Evolutionary conservation across 2,329 filamentous ascomycete genomes (phyloP), one percentile per base, ranked within the genome.

Genomic region (Penicillium polonicum): DNA sequence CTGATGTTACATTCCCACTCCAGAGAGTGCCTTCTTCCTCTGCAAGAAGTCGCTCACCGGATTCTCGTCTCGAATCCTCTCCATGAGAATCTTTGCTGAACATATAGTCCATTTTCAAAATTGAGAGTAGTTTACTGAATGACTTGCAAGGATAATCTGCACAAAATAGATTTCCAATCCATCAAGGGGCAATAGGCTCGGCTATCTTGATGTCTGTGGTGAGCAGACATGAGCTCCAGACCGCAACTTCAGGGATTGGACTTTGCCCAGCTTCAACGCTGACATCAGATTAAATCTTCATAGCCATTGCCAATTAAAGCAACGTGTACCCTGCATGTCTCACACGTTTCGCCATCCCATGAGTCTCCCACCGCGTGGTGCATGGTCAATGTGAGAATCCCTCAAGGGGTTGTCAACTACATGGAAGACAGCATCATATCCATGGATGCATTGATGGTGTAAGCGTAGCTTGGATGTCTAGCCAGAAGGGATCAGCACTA

Each of bases 271-370:
- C 48, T 38, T 50, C n/a, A 4, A 21, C 12, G 48, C 17, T 48
- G 19, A 43, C 35, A 36, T 45, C 38, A 38, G 17, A 44, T 48
- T 29, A 17, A 15, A 39, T 23, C 2, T 41, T 33, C 23, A n/a
- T 17, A 19, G 23, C 17, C 6, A 41, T 25, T 23, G 5, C 39
- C 10, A 21, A 52, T 48, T 50, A 43, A 58, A 49, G 21, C 31
- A 33, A 15, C 31, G 31, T 29, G 23, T 56, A 5, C 35, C 35
- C 49, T 64, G 57, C 55, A 56, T 65, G 59, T 66, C 62, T 66
- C 59, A 60, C 60, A 59, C 46, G 57, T 62, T 60, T 55, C n/a
- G 39, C 6, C 35, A 54, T 55, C 54, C 46, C 52, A 59, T 65
- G 60, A 55, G 55, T 33, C 25, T 6, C n/a, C 9, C 33, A n/a